These are phyloP conservation scores for Trichosporon ovoides DNA, from an alignment of 1,284 basidiomycete genomes.

Conservation along the genomic window DNA sequence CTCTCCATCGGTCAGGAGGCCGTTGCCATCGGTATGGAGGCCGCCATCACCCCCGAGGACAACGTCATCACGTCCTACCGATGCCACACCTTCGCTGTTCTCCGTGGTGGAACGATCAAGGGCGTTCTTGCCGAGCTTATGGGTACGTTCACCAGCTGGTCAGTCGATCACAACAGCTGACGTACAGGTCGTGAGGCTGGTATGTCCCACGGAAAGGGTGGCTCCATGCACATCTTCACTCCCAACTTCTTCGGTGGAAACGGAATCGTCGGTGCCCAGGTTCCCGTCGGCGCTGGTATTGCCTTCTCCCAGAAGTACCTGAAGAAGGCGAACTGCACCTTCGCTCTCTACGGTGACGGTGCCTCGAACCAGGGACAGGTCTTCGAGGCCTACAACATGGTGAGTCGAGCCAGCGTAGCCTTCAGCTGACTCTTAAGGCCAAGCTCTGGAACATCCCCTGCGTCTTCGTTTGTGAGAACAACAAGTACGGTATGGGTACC, in stretches of 20 bases:
- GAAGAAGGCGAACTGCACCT: slow-evolving; percentile 69
- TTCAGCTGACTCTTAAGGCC: slow-evolving; percentile 51
- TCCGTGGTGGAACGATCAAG: slow-evolving; percentile 86
- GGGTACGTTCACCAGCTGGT: slow-evolving; percentile 48
- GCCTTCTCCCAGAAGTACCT: slow-evolving; percentile 92
- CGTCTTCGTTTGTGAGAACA: slow-evolving; percentile 97
- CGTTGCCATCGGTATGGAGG: slow-evolving; percentile 88
- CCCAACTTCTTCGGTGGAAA: slow-evolving; percentile 96
- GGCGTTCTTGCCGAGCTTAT: slow-evolving; percentile 91
- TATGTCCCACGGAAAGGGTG: slow-evolving; percentile 96
- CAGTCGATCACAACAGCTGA: too few species aligned
- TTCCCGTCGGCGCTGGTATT: slow-evolving; percentile 89
- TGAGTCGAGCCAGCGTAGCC: too few species aligned
- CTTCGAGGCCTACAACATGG: slow-evolving; percentile 97
- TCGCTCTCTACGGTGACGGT: slow-evolving; percentile 95
- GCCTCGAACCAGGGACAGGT: slow-evolving; percentile 98
- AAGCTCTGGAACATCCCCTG: slow-evolving; percentile 94
- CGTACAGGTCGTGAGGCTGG: slow-evolving; percentile 69
- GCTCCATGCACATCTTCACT: slow-evolving; percentile 99
- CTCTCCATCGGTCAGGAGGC: slow-evolving; percentile 99
- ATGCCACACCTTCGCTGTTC: slow-evolving; percentile 94
- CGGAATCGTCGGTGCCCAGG: slow-evolving; percentile 98
- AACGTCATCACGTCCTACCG: slow-evolving; percentile 95
- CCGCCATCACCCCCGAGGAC: slow-evolving; percentile 78
- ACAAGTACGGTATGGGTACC: slow-evolving; percentile 98